Evolutionary conservation across 257 asterid species (phyloP).

Genomic region (Paraleonurus japonicus): DNA sequence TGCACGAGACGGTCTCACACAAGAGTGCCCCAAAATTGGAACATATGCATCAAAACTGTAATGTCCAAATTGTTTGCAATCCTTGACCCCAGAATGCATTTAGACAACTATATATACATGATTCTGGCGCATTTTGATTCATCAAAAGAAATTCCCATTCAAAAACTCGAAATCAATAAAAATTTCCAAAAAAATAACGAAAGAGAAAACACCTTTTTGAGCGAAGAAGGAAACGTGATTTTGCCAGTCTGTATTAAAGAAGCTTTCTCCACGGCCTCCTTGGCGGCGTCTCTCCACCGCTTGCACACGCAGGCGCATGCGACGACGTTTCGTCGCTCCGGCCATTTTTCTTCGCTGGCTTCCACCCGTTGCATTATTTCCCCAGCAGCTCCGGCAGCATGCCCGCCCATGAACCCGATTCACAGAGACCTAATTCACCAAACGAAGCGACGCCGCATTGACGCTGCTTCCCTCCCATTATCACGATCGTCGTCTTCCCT

Average conservation of each 20-base stretch:
- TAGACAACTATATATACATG: background rate
- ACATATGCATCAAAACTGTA: too few species aligned
- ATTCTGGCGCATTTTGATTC: too few species aligned
- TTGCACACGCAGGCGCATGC: constrained; percentile 84
- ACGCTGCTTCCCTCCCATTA: constrained; percentile 9
- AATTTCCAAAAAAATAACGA: background rate
- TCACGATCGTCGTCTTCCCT: constrained; percentile 14
- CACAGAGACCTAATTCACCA: too few species aligned
- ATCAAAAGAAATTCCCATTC: too few species aligned
- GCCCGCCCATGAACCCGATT: constrained; percentile 52
- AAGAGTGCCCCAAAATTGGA: too few species aligned
- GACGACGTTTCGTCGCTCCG: constrained; percentile 73
- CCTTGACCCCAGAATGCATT: background rate
- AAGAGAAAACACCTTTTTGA: constrained; percentile 55
- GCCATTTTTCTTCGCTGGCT: constrained; percentile 68
- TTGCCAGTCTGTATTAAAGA: constrained; percentile 46
- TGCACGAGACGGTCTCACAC: too few species aligned
- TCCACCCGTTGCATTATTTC: constrained; percentile 79
- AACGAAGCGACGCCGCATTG: constrained; percentile 33
- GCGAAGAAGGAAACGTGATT: constrained; percentile 89
- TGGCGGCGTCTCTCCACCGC: constrained; percentile 78
- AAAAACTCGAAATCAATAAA: too few species aligned
- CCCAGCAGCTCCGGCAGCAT: constrained; percentile 76
- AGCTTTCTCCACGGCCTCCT: constrained; percentile 59
- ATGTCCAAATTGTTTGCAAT: too few species aligned